These are phyloP conservation scores for Phytophthora pluvialis DNA, from an alignment of 352 stramenopile genomes.

Conservation along the genomic window DNA sequence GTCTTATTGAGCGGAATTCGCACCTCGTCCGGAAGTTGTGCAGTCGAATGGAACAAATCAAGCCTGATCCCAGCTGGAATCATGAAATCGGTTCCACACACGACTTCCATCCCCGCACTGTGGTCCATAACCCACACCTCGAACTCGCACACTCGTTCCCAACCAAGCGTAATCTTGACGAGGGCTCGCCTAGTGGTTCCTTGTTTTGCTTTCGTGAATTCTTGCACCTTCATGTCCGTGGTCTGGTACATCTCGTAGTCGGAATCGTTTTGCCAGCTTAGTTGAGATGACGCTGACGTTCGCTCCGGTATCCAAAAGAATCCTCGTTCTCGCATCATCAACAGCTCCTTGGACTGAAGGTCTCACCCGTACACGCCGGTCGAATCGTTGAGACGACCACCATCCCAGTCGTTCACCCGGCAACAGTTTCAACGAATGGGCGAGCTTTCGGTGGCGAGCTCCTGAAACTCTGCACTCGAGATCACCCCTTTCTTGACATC, in stretches of 20 bases:
- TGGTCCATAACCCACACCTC: conserved; percentile 9
- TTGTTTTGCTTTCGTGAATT: neutral
- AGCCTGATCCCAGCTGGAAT: conserved; percentile 6
- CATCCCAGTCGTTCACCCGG: too few species aligned
- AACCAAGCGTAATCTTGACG: neutral
- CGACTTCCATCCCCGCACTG: neutral
- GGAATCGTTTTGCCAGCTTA: neutral
- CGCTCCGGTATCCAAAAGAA: too few species aligned
- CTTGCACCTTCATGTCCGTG: neutral
- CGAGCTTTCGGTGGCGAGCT: too few species aligned
- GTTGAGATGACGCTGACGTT: conserved; percentile 1
- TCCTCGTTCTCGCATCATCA: too few species aligned
- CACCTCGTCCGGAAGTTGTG: conserved; percentile 4
- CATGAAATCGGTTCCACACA: conserved; percentile 8
- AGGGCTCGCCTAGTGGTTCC: neutral
- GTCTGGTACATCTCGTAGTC: neutral
- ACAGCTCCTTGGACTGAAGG: too few species aligned
- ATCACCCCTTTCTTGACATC: too few species aligned
- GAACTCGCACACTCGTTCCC: neutral
- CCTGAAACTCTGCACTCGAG: too few species aligned
- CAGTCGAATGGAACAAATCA: conserved; percentile 7
- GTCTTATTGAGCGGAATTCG: conserved; percentile 11
- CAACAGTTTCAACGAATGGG: too few species aligned
- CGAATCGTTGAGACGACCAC: too few species aligned
- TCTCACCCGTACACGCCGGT: too few species aligned